Base-by-base conservation (phyloP, 176 grass and related monocot genomes). In the Typha latifolia region DNA sequence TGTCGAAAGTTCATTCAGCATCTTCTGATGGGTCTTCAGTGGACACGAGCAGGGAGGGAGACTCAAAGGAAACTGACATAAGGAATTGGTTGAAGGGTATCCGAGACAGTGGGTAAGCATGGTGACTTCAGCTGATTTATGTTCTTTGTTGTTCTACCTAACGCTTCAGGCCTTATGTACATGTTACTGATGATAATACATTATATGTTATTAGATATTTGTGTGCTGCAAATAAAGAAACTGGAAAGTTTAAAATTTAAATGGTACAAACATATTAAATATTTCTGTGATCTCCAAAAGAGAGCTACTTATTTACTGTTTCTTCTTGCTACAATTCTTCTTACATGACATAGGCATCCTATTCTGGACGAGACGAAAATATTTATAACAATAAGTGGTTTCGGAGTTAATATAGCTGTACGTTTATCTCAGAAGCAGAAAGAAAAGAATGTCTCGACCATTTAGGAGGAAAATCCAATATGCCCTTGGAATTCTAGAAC, bases 81-180 rank as follows among this genome's bases (percentile, higher is more conserved):
- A 86, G 86, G 75, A 97, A 97, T 49, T 97, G 93, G 93, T 78
- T 97, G 74, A 90, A 90, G 11, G 93, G 93, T 48, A 89, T 88
- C 22, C 86, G 93, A 48, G 93, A 97, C 76, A 97, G 93, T 68
- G 93, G 88, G 93, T 92, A 90, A 89, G 82, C 2, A 63, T 74
- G 65, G 34, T 37, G 34, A 4, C 4, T 37, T 37, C 34, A 37
- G 34, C 34, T 37, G 24, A 26, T 26, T 20, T 70, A 56, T 22
- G 21, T 18, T 62, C 27, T 4, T 43, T 34, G 12, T n/a, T 43
- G 15, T 5, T n/a, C 15, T 24, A 47, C 15, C 19, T 32, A 24
- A 9, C 19, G 20, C 26, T 19, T 37, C 4, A 37, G 34, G 34
- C 34, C 34, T 37, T 37, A 4, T 4, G 34, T 4, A 8, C 34